A percentile compares a stretch with the other conserved stretches of the same genome.
phyloP scores from a whole-genome alignment of 2,329 filamentous ascomycete species.

The Nigrograna mackinnonii region DNA sequence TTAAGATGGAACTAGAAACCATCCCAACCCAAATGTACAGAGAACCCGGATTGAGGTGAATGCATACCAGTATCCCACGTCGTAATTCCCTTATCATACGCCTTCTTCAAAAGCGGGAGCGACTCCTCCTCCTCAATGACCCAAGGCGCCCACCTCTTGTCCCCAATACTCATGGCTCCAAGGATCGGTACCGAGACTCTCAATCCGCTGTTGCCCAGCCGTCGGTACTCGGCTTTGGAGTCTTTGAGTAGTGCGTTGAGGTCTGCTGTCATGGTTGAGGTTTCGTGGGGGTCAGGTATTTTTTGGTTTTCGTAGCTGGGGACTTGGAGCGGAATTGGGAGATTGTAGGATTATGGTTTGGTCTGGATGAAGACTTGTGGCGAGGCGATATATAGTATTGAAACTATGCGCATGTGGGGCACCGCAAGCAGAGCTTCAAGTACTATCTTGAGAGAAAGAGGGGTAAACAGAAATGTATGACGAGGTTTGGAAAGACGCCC shows the following conservation, averaged over 20 bases:
- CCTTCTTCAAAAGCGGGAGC: slow-evolving; percentile 61
- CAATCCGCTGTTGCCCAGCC: slow-evolving; percentile 63
- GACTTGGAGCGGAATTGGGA: no score
- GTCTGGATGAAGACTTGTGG: no score
- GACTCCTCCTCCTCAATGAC: slow-evolving; percentile 58
- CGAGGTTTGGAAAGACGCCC: no score
- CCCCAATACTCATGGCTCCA: slow-evolving; percentile 65
- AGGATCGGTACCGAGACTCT: slow-evolving; percentile 63
- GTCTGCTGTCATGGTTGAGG: slow-evolving; percentile 24
- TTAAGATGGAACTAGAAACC: no score
- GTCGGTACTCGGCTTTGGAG: slow-evolving; percentile 54
- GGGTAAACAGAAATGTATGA: no score
- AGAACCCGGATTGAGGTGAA: no score
- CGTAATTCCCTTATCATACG: slow-evolving; percentile 63
- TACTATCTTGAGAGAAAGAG: no score
- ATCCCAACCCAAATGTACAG: no score
- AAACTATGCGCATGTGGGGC: no score
- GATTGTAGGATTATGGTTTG: no score
- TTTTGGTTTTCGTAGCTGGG: not conserved
- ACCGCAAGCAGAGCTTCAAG: no score
- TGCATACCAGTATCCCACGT: slow-evolving; percentile 52
- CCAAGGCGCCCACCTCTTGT: slow-evolving; percentile 50
- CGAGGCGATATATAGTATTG: no score
- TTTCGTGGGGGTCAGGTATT: slow-evolving; percentile 1
- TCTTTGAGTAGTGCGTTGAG: slow-evolving; percentile 41